Evolutionary conservation across 805 yeast genomes (phyloP), one percentile per base, ranked within the genome.

Genomic region (Lipomyces yamadae): DNA sequence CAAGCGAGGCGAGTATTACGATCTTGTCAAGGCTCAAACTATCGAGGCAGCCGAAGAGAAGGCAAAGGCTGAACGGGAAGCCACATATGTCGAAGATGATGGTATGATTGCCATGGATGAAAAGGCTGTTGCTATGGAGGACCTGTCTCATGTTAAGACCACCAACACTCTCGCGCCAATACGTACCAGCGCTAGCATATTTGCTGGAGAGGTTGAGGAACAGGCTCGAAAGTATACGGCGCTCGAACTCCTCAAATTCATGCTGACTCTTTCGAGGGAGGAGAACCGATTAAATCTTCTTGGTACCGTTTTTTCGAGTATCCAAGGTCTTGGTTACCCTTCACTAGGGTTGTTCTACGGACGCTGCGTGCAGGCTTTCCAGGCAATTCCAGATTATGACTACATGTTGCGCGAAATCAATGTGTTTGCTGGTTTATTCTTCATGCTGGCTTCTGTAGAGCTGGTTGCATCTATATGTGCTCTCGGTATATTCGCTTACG

Each of bases 1-100:
- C 4, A 55, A 33, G 37, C 37, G 63, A 29, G 78, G 77, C 52
- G 63, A 67, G 64, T 68, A 75, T 66, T 67, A 66, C 60, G 66
- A 65, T 15, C 72, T 76, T 5, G 78, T 76, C 8, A 65, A 74
- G 71, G 72, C 78, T 63, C 68, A 75, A 71, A 70, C 66, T 11
- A 56, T 75, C 10, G 64, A 60, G 11, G 62, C 54, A 15, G 63
- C 60, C 7, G 63, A 56, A 30, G 60, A 64, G 29, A 53, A 65
- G 45, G 54, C 60, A 56, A 56, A 11, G 5, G 64, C 60, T 8
- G 60, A 13, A 5, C 24, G 34, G 15, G 67, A 65, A 56, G 45
- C 59, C 6, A 60, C 57, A 50, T 35, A 29, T 24, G 32, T 10
- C 18, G 55, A 52, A n/a, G 50, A 55, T 8, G 29, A 60, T 56